Conservation (phyloP, 1,139 yeast genomes). For the Pichia sp. region DNA sequence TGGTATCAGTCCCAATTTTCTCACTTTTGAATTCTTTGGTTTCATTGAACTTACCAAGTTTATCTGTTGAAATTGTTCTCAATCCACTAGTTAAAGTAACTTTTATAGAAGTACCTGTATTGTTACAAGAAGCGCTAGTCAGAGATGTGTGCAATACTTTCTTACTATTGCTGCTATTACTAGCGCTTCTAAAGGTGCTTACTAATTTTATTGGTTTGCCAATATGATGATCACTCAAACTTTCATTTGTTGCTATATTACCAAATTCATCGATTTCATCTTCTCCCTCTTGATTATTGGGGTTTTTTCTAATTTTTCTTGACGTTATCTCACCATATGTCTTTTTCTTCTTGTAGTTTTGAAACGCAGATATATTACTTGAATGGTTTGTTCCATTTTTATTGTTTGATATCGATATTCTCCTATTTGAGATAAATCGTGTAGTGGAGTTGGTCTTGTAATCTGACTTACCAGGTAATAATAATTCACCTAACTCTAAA, state of each 20-base stretch:
- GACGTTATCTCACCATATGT: not conserved
- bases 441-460: not conserved
- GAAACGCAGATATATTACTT: not conserved
- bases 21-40: conserved; percentile 1
- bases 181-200: not conserved
- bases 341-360: not conserved
- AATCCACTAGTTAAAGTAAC: not conserved
- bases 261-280: not conserved
- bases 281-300: not conserved
- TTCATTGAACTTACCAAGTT: conserved; percentile 4
- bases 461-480: not conserved
- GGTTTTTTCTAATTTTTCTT: not conserved
- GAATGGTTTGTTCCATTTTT: not conserved
- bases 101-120: not conserved
- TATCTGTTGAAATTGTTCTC: conserved; percentile 1
- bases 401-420: not conserved
- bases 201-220: not conserved
- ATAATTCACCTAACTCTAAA: not conserved
- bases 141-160: not conserved
- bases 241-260: not conserved
- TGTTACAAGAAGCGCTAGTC: not conserved
- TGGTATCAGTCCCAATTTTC: not conserved
- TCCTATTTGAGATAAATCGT: no score
- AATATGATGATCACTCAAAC: not conserved
- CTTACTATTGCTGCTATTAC: not conserved